These are phyloP conservation scores for Pouteria campechiana DNA, from an alignment of 179 eudicot species.

Conservation along the genomic window DNA sequence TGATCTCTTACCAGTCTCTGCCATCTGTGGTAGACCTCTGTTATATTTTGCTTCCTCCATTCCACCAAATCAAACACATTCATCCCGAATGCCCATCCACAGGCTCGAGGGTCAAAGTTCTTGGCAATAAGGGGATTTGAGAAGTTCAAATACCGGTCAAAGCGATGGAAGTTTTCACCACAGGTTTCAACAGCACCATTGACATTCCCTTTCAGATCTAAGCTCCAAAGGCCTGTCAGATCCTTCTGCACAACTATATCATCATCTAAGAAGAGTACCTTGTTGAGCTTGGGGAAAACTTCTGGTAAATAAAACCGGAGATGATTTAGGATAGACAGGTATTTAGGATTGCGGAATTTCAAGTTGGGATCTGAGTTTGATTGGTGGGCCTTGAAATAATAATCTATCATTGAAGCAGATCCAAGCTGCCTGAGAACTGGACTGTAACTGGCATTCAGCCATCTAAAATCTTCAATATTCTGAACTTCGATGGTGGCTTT, in stretches of 20 bases:
- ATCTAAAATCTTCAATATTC: constrained; percentile 83
- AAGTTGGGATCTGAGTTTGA: constrained; percentile 67
- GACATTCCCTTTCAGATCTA: constrained; percentile 78
- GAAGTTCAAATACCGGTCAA: constrained; percentile 86
- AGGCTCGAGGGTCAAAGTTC: constrained; percentile 79
- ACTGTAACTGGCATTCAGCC: constrained; percentile 90
- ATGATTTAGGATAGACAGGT: constrained; percentile 85
- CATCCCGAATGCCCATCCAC: constrained; percentile 99
- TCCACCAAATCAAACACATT: constrained; percentile 77
- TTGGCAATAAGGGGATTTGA: constrained; percentile 82
- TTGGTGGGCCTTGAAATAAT: constrained; percentile 74
- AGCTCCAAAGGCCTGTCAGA: constrained; percentile 68
- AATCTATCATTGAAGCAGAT: constrained; percentile 78
- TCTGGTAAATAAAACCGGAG: constrained; percentile 93
- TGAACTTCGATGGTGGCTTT: constrained; percentile 73
- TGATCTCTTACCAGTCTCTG: constrained; percentile 63
- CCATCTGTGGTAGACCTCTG: constrained; percentile 93
- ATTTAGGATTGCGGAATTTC: constrained; percentile 87
- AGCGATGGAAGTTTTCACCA: constrained; percentile 88
- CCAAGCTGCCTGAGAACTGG: constrained; percentile 82
- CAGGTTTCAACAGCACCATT: constrained; percentile 95
- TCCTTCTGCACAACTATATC: constrained; percentile 89
- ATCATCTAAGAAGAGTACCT: constrained; percentile 86
- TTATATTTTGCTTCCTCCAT: constrained; percentile 88
- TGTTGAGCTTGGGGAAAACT: constrained; percentile 80